Evolutionary conservation across 306 rosid genomes (phyloP).

Genomic region (Prunus davidiana): DNA sequence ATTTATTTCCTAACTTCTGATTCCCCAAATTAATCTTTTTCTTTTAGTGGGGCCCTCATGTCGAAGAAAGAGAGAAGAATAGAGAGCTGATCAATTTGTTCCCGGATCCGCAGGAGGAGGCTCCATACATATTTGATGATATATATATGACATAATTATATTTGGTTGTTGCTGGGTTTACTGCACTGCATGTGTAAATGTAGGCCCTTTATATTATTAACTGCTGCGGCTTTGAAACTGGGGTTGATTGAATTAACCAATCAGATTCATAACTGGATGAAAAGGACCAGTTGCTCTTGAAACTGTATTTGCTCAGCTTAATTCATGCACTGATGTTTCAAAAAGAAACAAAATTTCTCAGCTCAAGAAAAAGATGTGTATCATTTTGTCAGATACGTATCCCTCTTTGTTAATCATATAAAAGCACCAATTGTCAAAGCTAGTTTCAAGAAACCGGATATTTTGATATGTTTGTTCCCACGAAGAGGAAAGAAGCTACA

Average conservation of each 20-base stretch:
- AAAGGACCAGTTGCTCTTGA: background rate
- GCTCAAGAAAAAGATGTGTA: background rate
- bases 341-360: background rate
- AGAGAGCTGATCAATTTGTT: background rate
- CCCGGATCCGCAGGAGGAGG: conserved; percentile 13
- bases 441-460: background rate
- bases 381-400: background rate
- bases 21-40: conserved; percentile 5
- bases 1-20: background rate
- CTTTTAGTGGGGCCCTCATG: conserved; percentile 7
- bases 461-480: background rate
- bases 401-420: background rate
- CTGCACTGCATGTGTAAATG: background rate
- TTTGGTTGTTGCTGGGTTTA: too few relatives aligned
- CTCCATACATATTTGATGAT: background rate
- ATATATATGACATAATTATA: too few relatives aligned
- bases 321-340: background rate
- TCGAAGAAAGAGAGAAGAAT: background rate
- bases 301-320: background rate
- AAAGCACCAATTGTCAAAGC: background rate
- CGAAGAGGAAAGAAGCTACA: background rate
- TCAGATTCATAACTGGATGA: background rate
- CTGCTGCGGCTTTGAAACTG: background rate
- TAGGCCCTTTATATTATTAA: background rate
- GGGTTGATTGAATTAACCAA: background rate